Evolutionary conservation across 176 grass and related monocot genomes (phyloP).

Genomic region (Pontederia paniculata): DNA sequence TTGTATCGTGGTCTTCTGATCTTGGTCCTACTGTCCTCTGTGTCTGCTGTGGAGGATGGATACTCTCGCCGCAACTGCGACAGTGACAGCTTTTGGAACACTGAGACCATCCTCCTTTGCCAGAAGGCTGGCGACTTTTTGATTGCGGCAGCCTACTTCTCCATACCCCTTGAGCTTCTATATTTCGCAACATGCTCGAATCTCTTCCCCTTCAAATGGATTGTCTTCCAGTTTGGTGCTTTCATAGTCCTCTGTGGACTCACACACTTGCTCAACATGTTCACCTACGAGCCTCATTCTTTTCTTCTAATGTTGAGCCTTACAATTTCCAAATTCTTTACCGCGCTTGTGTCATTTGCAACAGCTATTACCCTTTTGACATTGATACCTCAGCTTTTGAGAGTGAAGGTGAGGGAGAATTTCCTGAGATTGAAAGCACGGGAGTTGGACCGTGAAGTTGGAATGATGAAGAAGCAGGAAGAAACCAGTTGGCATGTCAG

Average conservation of each 20-base stretch:
- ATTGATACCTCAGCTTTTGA: conserved; percentile 80
- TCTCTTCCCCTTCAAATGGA: conserved; percentile 71
- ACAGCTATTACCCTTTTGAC: conserved; percentile 86
- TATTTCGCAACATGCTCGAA: conserved; percentile 68
- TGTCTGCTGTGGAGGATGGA: conserved; percentile 24
- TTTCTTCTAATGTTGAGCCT: conserved; percentile 61
- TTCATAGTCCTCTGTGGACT: conserved; percentile 85
- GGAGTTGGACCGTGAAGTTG: conserved; percentile 71
- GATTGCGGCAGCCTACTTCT: conserved; percentile 77
- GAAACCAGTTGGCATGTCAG: conserved; percentile 71
- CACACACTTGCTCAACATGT: conserved; percentile 53
- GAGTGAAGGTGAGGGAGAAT: conserved; percentile 80
- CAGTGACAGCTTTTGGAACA: conserved; percentile 25
- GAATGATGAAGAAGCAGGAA: conserved; percentile 63
- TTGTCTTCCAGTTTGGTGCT: conserved; percentile 59
- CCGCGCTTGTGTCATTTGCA: conserved; percentile 74
- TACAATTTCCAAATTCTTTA: conserved; percentile 77
- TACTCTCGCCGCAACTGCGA: conserved; percentile 32
- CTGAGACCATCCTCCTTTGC: conserved; percentile 48
- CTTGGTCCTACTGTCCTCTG: conserved; percentile 21
- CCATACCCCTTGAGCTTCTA: conserved; percentile 73
- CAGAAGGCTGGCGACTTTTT: conserved; percentile 75
- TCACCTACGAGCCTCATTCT: conserved; percentile 75
- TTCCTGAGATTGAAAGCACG: conserved; percentile 62
- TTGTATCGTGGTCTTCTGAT: conserved; percentile 26